These are phyloP conservation scores for Phaffomyces antillensis DNA, from an alignment of 805 yeast species.

Conservation along the genomic window DNA sequence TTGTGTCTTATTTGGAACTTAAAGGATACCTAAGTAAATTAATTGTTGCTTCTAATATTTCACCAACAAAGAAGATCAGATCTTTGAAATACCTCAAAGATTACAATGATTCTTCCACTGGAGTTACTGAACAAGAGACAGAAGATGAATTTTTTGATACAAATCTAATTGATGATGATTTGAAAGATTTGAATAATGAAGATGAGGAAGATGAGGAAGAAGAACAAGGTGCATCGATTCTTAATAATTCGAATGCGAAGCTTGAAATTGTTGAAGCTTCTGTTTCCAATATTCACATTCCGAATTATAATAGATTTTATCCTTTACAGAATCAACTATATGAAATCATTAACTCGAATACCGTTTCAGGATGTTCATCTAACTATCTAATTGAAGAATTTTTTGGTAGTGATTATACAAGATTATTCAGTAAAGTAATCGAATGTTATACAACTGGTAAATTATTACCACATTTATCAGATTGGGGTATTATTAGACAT, in stretches of 20 bases:
- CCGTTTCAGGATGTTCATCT: conserved; percentile 49
- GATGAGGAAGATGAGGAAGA: conserved; percentile 10
- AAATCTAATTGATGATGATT: conserved; percentile 22
- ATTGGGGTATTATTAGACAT: conserved; percentile 44
- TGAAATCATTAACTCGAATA: conserved; percentile 36
- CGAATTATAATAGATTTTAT: conserved; percentile 42
- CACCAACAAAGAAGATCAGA: conserved; percentile 40
- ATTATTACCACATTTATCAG: conserved; percentile 21
- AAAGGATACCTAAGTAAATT: conserved; percentile 43
- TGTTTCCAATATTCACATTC: conserved; percentile 7
- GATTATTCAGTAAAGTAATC: conserved; percentile 44
- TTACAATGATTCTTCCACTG: conserved; percentile 22
- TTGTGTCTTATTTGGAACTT: conserved; percentile 37
- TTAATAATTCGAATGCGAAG: conserved; percentile 9
- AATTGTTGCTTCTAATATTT: conserved; percentile 40
- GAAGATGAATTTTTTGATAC: conserved; percentile 25
- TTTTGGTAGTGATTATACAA: conserved; percentile 47
- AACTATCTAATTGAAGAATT: conserved; percentile 44
- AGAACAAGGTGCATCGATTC: conserved; percentile 7
- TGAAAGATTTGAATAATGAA: conserved; percentile 17
- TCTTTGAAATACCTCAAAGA: conserved; percentile 39
- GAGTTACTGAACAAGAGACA: conserved; percentile 24
- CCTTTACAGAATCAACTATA: conserved; percentile 62
- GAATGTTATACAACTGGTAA: conserved; percentile 38
- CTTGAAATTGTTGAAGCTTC: conserved; percentile 14